Evolutionary conservation across 177 flowering plant genomes (phyloP), one percentile per base, ranked within the genome.

Genomic region (Tripterygium wilfordii): DNA sequence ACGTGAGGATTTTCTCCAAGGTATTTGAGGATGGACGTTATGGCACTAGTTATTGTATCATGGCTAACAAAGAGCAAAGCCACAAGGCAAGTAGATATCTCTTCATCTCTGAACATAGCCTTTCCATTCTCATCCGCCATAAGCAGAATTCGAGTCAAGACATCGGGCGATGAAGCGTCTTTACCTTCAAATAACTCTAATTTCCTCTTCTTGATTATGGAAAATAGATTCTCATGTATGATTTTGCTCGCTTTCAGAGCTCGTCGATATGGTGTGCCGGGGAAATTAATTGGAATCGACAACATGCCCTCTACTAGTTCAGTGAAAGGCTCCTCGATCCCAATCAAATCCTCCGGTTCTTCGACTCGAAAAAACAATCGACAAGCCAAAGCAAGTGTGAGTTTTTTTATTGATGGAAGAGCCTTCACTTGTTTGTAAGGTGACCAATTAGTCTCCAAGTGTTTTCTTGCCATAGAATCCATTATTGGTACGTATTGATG

Each of bases 391-490:
- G n/a, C n/a, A n/a, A n/a, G n/a, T n/a, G n/a, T n/a, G n/a, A n/a
- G n/a, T n/a, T n/a, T n/a, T n/a, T n/a, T n/a, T n/a, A n/a, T n/a
- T n/a, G n/a, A n/a, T n/a, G n/a, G n/a, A n/a, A n/a, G n/a, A n/a
- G n/a, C n/a, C n/a, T n/a, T n/a, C n/a, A n/a, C n/a, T n/a, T n/a
- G n/a, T n/a, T n/a, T n/a, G n/a, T n/a, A n/a, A n/a, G n/a, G n/a
- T n/a, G n/a, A n/a, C n/a, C n/a, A n/a, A n/a, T n/a, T n/a, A n/a
- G n/a, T n/a, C 18, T 26, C 50, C 18, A 54, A 19, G 35, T 54
- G 58, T 13, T 21, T 4, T 19, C 27, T 13, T 13, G 46, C 46
- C 29, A 42, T 42, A 10, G 46, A 13, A 16, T 42, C 46, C 46
- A 42, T 42, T 6, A 42, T 26, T 1, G 17, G 30, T 6, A 42